Conservation (phyloP, 2,329 filamentous ascomycete species). For the Neurospora crassa region DNA sequence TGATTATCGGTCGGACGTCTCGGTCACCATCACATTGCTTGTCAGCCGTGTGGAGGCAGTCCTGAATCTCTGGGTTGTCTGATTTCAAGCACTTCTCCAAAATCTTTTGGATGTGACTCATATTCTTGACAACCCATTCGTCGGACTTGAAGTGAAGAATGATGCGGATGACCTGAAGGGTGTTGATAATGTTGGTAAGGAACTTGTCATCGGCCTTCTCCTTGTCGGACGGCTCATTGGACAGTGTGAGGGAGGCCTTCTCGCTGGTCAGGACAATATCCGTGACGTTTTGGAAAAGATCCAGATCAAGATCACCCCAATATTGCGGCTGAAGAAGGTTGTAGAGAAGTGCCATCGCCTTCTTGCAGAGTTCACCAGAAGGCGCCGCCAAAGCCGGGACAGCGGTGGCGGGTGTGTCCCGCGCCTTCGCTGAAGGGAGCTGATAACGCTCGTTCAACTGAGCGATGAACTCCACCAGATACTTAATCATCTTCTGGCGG, state of each 20-base stretch:
- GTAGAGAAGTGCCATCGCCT: conserved; percentile 69
- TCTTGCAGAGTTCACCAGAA: conserved; percentile 73
- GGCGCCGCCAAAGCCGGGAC: conserved; percentile 40
- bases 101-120: conserved; percentile 72
- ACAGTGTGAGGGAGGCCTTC: conserved; percentile 53
- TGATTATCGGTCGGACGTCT: conserved; percentile 64
- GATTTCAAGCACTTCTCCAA: conserved; percentile 82
- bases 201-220: conserved; percentile 78
- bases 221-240: conserved; percentile 50
- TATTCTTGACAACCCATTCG: conserved; percentile 79
- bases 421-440: conserved; percentile 59
- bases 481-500: conserved; percentile 80
- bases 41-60: conserved; percentile 72
- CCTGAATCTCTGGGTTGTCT: conserved; percentile 86
- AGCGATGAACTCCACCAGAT: conserved; percentile 90
- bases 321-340: conserved; percentile 79
- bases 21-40: conserved; percentile 60
- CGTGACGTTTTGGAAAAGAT: conserved; percentile 82
- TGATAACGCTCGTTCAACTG: conserved; percentile 79
- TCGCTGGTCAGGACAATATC: conserved; percentile 79
- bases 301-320: conserved; percentile 87
- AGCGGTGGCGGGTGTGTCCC: conserved; percentile 37
- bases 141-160: conserved; percentile 80
- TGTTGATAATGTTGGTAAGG: conserved; percentile 82
- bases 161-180: conserved; percentile 82